Conservation (phyloP, 2,329 filamentous ascomycete genomes). For the Rhytidhysteron rufulum region DNA sequence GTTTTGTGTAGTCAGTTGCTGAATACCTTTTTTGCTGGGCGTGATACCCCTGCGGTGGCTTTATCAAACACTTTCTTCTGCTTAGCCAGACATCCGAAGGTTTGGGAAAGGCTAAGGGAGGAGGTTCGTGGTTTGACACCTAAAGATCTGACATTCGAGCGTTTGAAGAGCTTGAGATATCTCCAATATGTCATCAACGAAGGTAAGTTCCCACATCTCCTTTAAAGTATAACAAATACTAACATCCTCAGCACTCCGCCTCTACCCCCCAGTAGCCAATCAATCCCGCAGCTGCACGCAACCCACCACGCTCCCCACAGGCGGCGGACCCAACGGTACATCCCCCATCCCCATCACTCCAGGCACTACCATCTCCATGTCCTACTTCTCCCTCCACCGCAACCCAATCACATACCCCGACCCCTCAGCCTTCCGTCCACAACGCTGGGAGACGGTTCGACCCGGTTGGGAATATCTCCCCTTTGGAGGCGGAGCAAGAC, state of each 20-base stretch:
- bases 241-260: slow-evolving; percentile 5
- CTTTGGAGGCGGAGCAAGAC: slow-evolving; percentile 12
- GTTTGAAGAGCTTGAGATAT: slow-evolving; percentile 39
- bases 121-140: slow-evolving; percentile 7
- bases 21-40: slow-evolving; percentile 34
- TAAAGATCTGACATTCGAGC: slow-evolving; percentile 36
- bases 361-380: slow-evolving; percentile 23
- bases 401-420: slow-evolving; percentile 41
- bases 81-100: slow-evolving; percentile 10
- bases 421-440: slow-evolving; percentile 42
- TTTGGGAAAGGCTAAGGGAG: slow-evolving; percentile 10
- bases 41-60: slow-evolving; percentile 19
- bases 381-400: slow-evolving; percentile 45
- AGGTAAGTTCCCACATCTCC: slow-evolving; percentile 9
- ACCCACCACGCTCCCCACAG: slow-evolving; percentile 10
- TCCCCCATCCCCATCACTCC: slow-evolving; percentile 6
- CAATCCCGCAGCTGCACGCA: slow-evolving; percentile 6
- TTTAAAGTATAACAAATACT: not conserved
- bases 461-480: slow-evolving; percentile 16
- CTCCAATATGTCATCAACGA: slow-evolving; percentile 67
- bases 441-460: slow-evolving; percentile 14
- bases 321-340: slow-evolving; percentile 10
- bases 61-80: slow-evolving; percentile 12
- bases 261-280: slow-evolving; percentile 5
- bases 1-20: slow-evolving; percentile 36